phyloP scores from a whole-genome alignment of 1,139 yeast genomes.

The Candida frijolesensis region DNA sequence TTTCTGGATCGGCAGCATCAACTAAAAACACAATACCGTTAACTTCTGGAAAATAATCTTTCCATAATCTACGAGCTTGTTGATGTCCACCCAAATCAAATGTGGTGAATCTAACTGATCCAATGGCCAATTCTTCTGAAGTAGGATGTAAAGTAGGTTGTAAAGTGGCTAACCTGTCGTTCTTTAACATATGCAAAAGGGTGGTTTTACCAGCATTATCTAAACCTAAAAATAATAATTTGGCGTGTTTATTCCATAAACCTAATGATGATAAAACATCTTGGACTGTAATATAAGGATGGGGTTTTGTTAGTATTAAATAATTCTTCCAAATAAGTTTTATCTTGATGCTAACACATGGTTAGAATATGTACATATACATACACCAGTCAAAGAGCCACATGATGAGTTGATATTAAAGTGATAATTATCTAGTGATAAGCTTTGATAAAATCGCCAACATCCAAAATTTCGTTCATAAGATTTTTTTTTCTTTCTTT shows the following conservation, averaged over 20 bases:
- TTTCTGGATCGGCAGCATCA: conserved; percentile 95
- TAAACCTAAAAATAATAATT: conserved; percentile 89
- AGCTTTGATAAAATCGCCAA: not conserved
- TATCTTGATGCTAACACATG: no score
- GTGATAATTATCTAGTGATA: not conserved
- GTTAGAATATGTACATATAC: conserved; percentile 18
- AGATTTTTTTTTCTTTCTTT: not conserved
- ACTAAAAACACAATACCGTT: conserved; percentile 95
- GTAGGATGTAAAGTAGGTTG: conserved; percentile 99
- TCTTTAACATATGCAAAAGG: conserved; percentile 92
- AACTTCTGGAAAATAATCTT: conserved; percentile 98
- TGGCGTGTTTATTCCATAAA: conserved; percentile 97
- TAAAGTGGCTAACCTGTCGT: conserved; percentile 95
- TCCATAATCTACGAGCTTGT: conserved; percentile 99
- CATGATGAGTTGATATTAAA: conserved; percentile 20
- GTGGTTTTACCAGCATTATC: conserved; percentile 99
- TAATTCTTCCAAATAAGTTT: no score
- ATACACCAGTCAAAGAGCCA: conserved; percentile 51
- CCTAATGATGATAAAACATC: conserved; percentile 93
- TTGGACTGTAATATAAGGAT: conserved; percentile 55
- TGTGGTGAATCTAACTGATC: conserved; percentile 94
- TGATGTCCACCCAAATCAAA: conserved; percentile 98
- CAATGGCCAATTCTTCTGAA: conserved; percentile 96
- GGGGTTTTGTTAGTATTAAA: conserved; percentile 22
- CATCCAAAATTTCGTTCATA: not conserved